These are phyloP conservation scores for Pouteria campechiana DNA, from an alignment of 179 eudicot species.

Conservation along the genomic window DNA sequence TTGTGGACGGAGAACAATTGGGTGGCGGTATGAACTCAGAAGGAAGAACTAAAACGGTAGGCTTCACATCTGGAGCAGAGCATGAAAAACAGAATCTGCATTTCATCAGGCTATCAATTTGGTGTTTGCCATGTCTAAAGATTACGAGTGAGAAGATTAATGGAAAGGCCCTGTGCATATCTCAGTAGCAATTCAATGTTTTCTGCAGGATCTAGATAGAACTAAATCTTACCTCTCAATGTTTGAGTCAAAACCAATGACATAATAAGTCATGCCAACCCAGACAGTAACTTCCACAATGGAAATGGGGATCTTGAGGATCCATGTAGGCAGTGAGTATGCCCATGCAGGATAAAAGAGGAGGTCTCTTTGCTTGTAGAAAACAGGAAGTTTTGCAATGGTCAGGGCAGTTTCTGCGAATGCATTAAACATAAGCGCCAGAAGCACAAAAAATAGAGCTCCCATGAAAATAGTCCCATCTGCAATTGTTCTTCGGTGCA, in stretches of 20 bases:
- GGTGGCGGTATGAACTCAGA: no score
- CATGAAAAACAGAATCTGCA: no score
- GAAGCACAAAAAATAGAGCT: conserved; percentile 44
- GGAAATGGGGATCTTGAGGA: conserved; percentile 52
- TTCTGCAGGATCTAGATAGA: no score
- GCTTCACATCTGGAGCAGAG: no score
- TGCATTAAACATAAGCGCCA: conserved; percentile 51
- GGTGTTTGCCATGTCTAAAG: no score
- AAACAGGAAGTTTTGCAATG: conserved; percentile 53
- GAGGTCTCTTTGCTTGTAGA: conserved; percentile 68
- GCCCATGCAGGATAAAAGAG: conserved; percentile 79
- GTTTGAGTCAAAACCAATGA: conserved; percentile 54
- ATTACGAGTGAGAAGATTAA: no score
- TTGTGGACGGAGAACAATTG: no score
- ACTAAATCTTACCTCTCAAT: conserved; percentile 41
- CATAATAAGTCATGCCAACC: conserved; percentile 49
- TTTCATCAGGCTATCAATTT: no score
- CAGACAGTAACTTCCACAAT: conserved; percentile 46
- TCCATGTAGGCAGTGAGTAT: conserved; percentile 50
- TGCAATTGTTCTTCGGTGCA: conserved; percentile 22
- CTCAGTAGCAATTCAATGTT: no score
- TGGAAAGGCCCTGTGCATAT: no score
- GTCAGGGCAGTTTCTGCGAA: conserved; percentile 49
- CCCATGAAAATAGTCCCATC: conserved; percentile 56
- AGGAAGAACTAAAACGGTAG: no score